Evolutionary conservation across 2,329 filamentous ascomycete genomes (phyloP).

Genomic region (Clonostachys rosea): DNA sequence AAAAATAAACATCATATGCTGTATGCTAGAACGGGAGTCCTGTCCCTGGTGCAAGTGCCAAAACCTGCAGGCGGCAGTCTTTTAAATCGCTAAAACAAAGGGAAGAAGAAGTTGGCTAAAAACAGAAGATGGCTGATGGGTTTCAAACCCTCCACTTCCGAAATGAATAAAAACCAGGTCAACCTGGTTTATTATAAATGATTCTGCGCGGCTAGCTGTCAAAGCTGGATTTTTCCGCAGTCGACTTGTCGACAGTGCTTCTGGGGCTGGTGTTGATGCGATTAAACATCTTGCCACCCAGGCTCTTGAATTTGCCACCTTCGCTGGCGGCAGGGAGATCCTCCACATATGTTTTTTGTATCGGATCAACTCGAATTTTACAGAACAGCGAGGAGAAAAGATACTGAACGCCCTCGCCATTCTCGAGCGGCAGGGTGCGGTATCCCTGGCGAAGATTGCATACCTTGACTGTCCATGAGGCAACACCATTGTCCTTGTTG

Average conservation of each 20-base stretch:
- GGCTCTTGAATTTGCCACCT: conserved; percentile 49
- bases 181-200: too few species aligned
- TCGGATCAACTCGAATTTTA: conserved; percentile 65
- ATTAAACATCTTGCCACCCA: conserved; percentile 54
- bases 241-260: conserved; percentile 47
- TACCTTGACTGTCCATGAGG: conserved; percentile 90
- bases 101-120: too few species aligned
- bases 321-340: conserved; percentile 28
- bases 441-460: conserved; percentile 87
- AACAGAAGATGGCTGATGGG: too few species aligned
- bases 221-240: conserved; percentile 41
- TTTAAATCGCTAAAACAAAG: too few species aligned
- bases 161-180: too few species aligned
- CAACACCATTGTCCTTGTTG: conserved; percentile 58
- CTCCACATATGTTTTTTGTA: conserved; percentile 51
- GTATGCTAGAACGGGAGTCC: too few species aligned
- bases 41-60: too few species aligned
- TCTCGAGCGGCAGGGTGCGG: conserved; percentile 84
- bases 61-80: too few species aligned
- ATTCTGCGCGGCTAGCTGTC: conserved; percentile 18
- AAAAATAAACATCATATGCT: too few species aligned
- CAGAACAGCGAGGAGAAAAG: conserved; percentile 94
- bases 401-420: conserved; percentile 86
- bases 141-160: too few species aligned
- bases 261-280: conserved; percentile 46